A percentile compares a stretch with the other conserved stretches of the same genome.
These are phyloP conservation scores for Conticribra guillardii DNA, from an alignment of 108 stramenopile species.

Conservation along the genomic window DNA sequence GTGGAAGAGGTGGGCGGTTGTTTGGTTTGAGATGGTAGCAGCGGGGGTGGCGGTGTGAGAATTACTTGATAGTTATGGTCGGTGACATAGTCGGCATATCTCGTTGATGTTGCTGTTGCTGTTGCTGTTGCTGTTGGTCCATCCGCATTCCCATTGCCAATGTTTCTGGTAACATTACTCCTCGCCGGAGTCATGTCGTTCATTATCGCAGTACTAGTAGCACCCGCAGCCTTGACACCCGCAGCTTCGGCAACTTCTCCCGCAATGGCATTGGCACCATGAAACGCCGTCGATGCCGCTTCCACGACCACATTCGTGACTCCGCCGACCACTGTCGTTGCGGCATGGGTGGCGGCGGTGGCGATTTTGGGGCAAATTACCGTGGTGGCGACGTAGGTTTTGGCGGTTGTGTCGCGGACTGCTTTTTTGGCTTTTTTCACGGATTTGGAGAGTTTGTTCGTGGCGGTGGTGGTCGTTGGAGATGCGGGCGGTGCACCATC, in stretches of 20 bases:
- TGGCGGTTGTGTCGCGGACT: neutral
- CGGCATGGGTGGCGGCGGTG: slow-evolving; percentile 5
- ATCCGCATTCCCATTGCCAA: neutral
- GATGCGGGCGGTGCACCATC: neutral
- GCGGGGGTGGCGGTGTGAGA: slow-evolving; percentile 5
- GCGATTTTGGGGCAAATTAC: slow-evolving; percentile 15
- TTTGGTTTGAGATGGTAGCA: neutral
- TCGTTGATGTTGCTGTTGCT: neutral
- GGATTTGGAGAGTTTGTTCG: slow-evolving; percentile 8
- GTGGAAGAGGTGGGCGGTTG: neutral
- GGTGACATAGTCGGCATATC: slow-evolving; percentile 39
- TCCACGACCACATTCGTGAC: no score
- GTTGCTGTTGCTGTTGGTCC: neutral
- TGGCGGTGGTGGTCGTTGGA: neutral
- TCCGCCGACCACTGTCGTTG: slow-evolving; percentile 11
- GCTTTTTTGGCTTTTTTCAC: slow-evolving; percentile 8
- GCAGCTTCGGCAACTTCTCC: neutral
- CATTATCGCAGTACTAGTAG: slow-evolving; percentile 1
- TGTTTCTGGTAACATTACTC: slow-evolving; percentile 11
- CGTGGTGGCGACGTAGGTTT: slow-evolving; percentile 7
- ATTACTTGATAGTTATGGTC: slow-evolving; percentile 34
- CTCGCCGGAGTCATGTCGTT: slow-evolving; percentile 23
- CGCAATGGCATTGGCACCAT: slow-evolving; percentile 6
- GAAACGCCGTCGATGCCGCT: slow-evolving; percentile 3
- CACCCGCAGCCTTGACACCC: slow-evolving; percentile 5